Evolutionary conservation across 352 stramenopile species (phyloP), one percentile per base, ranked within the genome.

Genomic region (Phytophthora pluvialis): DNA sequence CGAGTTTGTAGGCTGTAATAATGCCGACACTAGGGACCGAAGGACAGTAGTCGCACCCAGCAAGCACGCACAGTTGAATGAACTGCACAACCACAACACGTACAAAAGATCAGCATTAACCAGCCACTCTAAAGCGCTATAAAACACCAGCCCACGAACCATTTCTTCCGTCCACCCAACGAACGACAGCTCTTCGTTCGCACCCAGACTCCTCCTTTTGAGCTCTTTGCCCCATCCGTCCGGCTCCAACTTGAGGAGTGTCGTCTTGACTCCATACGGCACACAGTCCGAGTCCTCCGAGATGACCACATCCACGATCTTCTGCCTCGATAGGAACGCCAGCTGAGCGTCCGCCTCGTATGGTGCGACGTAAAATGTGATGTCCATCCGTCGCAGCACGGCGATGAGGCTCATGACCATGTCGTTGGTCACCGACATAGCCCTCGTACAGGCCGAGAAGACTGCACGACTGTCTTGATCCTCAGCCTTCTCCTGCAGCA

Each of bases 281-380:
- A 99, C 81, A 51, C 80, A 95, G 69, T 99, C 97, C 44, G 89
- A 97, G 73, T 99, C 97, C 73, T 99, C 97, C 11, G 95, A 98
- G 29, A 99, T 95, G 26, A 99, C 95, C 0, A 90, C 81, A 61
- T 99, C 97, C 38, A 98, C 76, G 29, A 98, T 72, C 68, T 87
- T 90, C 12, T 78, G 64, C 13, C 83, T 86, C 21, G 85, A 94
- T 15, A 99, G 58, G 64, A 96, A 98, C 3, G 97, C 97, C 47
- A 99, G 72, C 75, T 99, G 96, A n/a, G 97, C 96, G 70, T 99
- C 97, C 5, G 97, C 96, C 71, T 99, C 97, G 64, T 99, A 99
- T 9, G 97, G 97, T 11, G 97, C 97, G 2, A 99, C 95, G 21
- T 99, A 77, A 72, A 97, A 99, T 3, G 89, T 51, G 28, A 99